Base-by-base conservation (phyloP, 2,329 filamentous ascomycete species). In the Pestalotiopsis sp. region DNA sequence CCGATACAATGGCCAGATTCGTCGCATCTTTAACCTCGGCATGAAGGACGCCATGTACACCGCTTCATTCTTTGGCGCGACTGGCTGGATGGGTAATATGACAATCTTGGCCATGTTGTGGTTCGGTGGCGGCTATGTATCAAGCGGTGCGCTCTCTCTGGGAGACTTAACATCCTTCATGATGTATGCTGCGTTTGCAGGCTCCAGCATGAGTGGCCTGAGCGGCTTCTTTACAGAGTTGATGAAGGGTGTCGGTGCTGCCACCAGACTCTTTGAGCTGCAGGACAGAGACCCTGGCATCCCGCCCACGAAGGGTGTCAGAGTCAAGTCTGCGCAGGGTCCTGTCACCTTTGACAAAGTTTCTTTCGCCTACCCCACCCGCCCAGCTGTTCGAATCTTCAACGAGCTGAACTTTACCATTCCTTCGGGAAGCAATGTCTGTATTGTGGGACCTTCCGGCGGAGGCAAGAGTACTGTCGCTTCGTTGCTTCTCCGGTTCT, bases 211-310 rank as follows among this genome's bases (percentile, higher is more conserved):
- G 72, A 97, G 98, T 74, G 96, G 96, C 4, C 85, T 99, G 1
- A 97, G 94, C 4, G 94, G 93, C 68, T 99, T 99, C 82, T 99
- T 98, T 81, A 97, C 95, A 0, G 96, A 99, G 79, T 86, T 99
- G 71, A 99, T 99, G 96, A 99, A 99, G 81, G 97, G 97, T 57
- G 95, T 97, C 4, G 96, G 97, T 76, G 96, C 96, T 57, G 96
- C 96, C n/a, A 97, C 92, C 76, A 92, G 96, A 70, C 86, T 99
- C 1, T 99, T 99, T 76, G 96, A 99, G 78, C 87, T 99, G 5
- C 95, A 98, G 78, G 96, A 99, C 79, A 91, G 96, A 71, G 85
- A 93, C 69, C 93, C 95, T 0, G 92, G 90, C 2, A 97, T 98
- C 70, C 91, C 91, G n/a, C 90, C 95, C 23, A 99, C 97, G 0